Percentiles rank a stretch among this genome's conserved stretches.
These are phyloP conservation scores for Protea cynaroides DNA, from an alignment of 164 flowering plant species.

Conservation along the genomic window DNA sequence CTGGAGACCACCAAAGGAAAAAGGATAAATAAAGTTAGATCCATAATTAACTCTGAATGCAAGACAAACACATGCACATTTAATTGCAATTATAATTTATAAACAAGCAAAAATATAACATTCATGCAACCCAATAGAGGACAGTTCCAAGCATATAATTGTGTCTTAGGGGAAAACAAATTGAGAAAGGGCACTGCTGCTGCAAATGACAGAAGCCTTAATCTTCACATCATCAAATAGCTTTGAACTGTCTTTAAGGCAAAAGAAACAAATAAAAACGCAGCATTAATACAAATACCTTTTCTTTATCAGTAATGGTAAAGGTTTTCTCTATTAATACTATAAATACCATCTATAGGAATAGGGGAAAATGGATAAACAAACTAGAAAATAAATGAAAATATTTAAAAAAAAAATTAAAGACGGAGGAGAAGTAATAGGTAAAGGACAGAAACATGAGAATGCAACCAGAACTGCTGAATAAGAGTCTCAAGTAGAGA, in stretches of 20 bases:
- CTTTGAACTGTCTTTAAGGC: background rate
- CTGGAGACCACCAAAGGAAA: background rate
- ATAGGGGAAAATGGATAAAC: background rate
- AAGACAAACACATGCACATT: background rate
- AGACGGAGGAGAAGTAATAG: too few species aligned
- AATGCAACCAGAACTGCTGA: too few species aligned
- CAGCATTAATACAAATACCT: background rate
- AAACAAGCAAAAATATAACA: background rate
- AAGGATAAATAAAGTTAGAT: background rate
- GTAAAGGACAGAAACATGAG: too few species aligned
- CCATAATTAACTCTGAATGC: background rate
- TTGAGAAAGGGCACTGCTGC: too few species aligned
- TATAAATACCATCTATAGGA: background rate
- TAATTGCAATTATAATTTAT: background rate
- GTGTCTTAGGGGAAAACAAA: too few species aligned
- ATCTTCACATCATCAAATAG: background rate
- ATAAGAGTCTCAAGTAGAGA: too few species aligned
- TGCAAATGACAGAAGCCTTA: background rate
- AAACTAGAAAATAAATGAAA: background rate
- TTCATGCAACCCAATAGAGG: background rate
- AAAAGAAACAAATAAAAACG: background rate
- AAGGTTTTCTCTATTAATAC: too few species aligned
- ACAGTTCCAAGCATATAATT: background rate
- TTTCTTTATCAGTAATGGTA: too few species aligned
- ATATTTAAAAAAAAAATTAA: slow-evolving; percentile 8